Evolutionary conservation across 192 early-diverging fungal species (phyloP).

Genomic region (Coemansia sp.): DNA sequence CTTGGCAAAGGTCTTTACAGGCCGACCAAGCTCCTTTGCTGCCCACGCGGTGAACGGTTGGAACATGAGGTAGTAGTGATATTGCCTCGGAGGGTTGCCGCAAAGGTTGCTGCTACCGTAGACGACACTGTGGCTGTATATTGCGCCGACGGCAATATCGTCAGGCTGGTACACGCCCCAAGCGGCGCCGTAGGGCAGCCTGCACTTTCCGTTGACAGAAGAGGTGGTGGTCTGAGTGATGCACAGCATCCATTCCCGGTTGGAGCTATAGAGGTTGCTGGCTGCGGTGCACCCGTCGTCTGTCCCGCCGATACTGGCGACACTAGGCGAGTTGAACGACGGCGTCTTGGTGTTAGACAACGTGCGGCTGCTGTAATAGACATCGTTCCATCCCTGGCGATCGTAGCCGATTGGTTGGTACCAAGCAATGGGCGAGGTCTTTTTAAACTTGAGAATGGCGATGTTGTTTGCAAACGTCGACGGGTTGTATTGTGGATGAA

Average conservation of each 20-base stretch:
- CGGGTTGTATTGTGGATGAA: slow-evolving; percentile 37
- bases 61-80: slow-evolving; percentile 43
- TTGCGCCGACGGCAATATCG: slow-evolving; percentile 29
- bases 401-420: slow-evolving; percentile 19
- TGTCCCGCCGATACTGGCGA: not conserved
- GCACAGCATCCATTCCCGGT: slow-evolving; percentile 30
- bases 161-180: slow-evolving; percentile 40
- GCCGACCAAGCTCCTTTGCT: slow-evolving; percentile 18
- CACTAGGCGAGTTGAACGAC: slow-evolving; percentile 16
- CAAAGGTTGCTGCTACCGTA: slow-evolving; percentile 26
- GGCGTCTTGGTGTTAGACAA: slow-evolving; percentile 15
- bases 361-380: slow-evolving; percentile 25
- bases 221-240: slow-evolving; percentile 21
- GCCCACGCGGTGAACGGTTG: slow-evolving; percentile 38
- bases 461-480: slow-evolving; percentile 43
- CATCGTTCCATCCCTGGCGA: slow-evolving; percentile 18
- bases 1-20: slow-evolving; percentile 15
- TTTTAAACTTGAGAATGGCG: slow-evolving; percentile 28
- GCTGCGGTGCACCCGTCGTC: slow-evolving; percentile 19
- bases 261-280: slow-evolving; percentile 39
- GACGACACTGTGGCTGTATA: slow-evolving; percentile 38
- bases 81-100: slow-evolving; percentile 23
- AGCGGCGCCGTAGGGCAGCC: slow-evolving; percentile 29
- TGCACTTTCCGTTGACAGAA: slow-evolving; percentile 29
- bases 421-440: slow-evolving; percentile 7